Evolutionary conservation across 306 rosid genomes (phyloP).

Genomic region (Potentilla sterilis): DNA sequence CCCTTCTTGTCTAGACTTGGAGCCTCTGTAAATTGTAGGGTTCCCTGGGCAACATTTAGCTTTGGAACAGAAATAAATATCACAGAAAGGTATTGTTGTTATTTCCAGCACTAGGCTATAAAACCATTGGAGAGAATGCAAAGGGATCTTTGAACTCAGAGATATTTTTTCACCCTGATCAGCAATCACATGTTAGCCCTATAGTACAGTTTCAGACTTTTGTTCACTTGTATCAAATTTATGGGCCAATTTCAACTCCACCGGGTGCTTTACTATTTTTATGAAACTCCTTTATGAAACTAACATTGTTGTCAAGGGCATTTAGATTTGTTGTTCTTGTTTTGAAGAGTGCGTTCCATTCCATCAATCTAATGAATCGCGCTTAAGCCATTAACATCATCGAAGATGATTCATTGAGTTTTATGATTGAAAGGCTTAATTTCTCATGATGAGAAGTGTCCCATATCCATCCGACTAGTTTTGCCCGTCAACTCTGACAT

Average conservation of each 20-base stretch:
- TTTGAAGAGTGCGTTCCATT: background rate
- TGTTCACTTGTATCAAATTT: background rate
- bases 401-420: background rate
- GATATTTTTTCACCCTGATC: background rate
- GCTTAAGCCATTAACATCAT: background rate
- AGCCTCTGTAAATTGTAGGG: background rate
- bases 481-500: slow-evolving; percentile 24
- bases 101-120: background rate
- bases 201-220: background rate
- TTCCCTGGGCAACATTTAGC: background rate
- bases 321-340: background rate
- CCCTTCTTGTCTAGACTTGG: background rate
- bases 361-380: background rate
- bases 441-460: background rate
- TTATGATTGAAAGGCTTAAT: background rate
- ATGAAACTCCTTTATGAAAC: background rate
- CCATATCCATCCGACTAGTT: background rate
- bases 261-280: background rate
- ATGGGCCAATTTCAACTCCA: background rate
- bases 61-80: background rate
- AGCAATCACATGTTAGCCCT: background rate
- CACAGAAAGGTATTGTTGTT: background rate
- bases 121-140: background rate
- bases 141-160: background rate
- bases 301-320: background rate